Evolutionary conservation across 139 green algal genomes (phyloP).

Genomic region (Parachlorella kessleri): DNA sequence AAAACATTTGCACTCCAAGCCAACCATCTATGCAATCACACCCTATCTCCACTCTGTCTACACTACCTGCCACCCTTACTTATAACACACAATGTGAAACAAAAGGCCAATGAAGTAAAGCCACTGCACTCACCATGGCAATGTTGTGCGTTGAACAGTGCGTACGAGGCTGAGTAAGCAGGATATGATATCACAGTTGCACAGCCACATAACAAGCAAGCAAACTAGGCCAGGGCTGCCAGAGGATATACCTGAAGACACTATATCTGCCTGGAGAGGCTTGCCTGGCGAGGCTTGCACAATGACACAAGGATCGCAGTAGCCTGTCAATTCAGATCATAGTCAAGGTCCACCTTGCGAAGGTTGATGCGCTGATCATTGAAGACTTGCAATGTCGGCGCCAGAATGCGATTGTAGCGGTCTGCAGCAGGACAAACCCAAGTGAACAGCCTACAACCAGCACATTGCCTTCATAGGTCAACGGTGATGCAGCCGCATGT

Average conservation of each 20-base stretch:
- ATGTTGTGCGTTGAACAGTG: neutral
- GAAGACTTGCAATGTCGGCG: constrained; percentile 71
- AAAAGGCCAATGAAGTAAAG: neutral
- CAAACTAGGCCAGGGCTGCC: neutral
- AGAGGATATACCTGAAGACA: neutral
- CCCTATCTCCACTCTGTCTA: too few species aligned
- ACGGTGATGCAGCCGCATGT: too few species aligned
- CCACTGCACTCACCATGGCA: neutral
- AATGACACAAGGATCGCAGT: neutral
- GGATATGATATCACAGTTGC: neutral
- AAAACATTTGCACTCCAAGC: neutral
- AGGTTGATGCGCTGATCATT: constrained; percentile 74
- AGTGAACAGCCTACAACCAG: too few species aligned
- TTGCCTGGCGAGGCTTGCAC: neutral
- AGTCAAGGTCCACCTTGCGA: constrained; percentile 5
- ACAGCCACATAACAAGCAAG: neutral
- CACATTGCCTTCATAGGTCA: too few species aligned
- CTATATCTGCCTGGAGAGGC: neutral
- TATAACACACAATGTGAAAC: constrained; percentile 1
- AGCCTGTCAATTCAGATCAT: constrained; percentile 17
- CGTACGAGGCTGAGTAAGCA: neutral
- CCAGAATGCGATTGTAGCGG: constrained; percentile 88
- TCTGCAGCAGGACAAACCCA: too few species aligned
- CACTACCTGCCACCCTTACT: too few species aligned
- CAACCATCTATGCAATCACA: neutral